Base-by-base conservation (phyloP, 2,329 filamentous ascomycete genomes). In the Emmonsia crescens region DNA sequence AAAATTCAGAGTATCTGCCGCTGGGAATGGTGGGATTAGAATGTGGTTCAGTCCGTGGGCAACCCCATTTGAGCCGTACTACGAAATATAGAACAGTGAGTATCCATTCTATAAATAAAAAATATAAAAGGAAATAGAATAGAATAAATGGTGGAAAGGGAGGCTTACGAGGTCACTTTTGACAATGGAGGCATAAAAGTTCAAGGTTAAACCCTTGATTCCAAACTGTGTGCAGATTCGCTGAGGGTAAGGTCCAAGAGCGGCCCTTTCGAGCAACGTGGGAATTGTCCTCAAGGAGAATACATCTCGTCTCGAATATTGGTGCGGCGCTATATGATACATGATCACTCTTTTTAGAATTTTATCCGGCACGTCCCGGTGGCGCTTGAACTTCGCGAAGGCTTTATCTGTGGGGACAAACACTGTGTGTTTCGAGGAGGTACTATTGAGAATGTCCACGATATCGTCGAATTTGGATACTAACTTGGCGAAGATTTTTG, bases 341-440 rank as follows among this genome's bases (percentile, higher is more conserved):
- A 82, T 75, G 1, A 96, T 75, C 5, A 92, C 71, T 60, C 81
- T 79, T 76, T 89, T 84, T 64, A 95, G 72, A 54, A 86, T 75
- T 68, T 93, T 86, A 73, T 90, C 87, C 61, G 82, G 81, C 4
- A 86, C 86, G 75, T 89, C 85, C 65, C 79, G 75, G 59, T 75
- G 77, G 63, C 82, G 75, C 64, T 82, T 74, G 59, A 85, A 80
- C 75, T 82, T 83, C 62, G 87, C 83, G 68, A 96, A 93, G 0
- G 91, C 91, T 57, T 80, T 77, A 72, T 96, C 85, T 0, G 83
- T 85, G 0, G 92, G 92, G 1, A 89, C 88, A 69, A 96, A 95
- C 58, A 94, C 75, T 0, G 92, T 96, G 70, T 87, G 84, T 73
- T 93, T 92, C 27, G 83, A 79, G 42, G 82, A 76, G 1, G 89